Conservation (phyloP, 2,329 filamentous ascomycete genomes). For the Whalleya microplaca region DNA sequence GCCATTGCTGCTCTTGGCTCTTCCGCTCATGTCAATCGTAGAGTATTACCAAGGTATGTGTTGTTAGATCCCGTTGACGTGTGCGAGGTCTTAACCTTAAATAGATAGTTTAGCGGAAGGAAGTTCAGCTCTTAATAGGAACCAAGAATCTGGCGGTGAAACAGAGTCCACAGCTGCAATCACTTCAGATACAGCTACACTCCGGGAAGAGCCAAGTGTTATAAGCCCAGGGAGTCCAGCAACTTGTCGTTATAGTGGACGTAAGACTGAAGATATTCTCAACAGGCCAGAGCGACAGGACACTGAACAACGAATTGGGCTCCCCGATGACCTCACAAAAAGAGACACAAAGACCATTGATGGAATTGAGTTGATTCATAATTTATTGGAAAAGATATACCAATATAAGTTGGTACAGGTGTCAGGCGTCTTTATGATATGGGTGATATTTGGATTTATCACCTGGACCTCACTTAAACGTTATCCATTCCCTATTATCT, state of each 20-base stretch:
- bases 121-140: not conserved
- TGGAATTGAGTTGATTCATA: not conserved
- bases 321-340: not conserved
- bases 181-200: not conserved
- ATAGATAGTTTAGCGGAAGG: not conserved
- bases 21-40: constrained; percentile 6
- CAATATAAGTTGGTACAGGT: not conserved
- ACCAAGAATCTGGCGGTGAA: not conserved
- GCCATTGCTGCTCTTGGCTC: constrained; percentile 8
- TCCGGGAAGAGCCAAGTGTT: not conserved
- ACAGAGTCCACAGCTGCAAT: not conserved
- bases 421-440: not conserved
- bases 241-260: not conserved
- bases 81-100: not conserved
- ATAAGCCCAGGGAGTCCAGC: too few relatives aligned
- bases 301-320: constrained; percentile 2
- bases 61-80: not conserved
- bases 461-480: not conserved
- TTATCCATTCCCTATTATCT: not conserved
- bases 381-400: not conserved
- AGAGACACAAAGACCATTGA: not conserved
- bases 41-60: constrained; percentile 11
- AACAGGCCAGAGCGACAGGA: not conserved
- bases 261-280: not conserved
- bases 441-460: not conserved